Evolutionary conservation across 2,329 filamentous ascomycete genomes (phyloP).

Genomic region (Trichoderma hamatum): DNA sequence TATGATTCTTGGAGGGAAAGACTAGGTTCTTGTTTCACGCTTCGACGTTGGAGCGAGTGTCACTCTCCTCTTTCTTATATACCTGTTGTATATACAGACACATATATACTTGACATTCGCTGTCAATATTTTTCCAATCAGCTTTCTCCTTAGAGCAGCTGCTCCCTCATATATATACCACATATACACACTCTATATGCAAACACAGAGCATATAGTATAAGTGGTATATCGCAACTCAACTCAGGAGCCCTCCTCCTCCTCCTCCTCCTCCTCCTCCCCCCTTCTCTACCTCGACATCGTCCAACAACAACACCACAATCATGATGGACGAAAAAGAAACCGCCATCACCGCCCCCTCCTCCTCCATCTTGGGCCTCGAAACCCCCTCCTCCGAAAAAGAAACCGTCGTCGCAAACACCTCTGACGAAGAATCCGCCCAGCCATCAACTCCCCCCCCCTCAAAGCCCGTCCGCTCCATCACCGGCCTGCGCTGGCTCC

Average conservation of each 20-base stretch:
- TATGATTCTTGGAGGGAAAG: not conserved
- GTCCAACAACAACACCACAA: too few relatives aligned
- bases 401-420: not conserved
- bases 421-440: not conserved
- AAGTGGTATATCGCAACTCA: not conserved
- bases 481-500: constrained; percentile 13
- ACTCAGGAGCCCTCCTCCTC: too few relatives aligned
- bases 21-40: not conserved
- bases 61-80: not conserved
- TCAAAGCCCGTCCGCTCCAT: not conserved
- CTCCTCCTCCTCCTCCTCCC: not conserved
- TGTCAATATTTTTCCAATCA: not conserved
- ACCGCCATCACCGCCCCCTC: not conserved
- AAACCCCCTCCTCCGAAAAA: not conserved
- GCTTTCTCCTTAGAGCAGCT: not conserved
- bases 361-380: not conserved
- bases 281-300: not conserved
- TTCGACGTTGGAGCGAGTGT: not conserved
- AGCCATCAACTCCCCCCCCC: not conserved
- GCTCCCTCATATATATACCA: too few relatives aligned
- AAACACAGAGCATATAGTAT: not conserved
- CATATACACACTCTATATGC: not conserved
- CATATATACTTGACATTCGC: not conserved
- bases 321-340: not conserved
- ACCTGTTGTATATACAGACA: not conserved